Evolutionary conservation across 805 yeast species (phyloP).

Genomic region (Ogataea henricii): DNA sequence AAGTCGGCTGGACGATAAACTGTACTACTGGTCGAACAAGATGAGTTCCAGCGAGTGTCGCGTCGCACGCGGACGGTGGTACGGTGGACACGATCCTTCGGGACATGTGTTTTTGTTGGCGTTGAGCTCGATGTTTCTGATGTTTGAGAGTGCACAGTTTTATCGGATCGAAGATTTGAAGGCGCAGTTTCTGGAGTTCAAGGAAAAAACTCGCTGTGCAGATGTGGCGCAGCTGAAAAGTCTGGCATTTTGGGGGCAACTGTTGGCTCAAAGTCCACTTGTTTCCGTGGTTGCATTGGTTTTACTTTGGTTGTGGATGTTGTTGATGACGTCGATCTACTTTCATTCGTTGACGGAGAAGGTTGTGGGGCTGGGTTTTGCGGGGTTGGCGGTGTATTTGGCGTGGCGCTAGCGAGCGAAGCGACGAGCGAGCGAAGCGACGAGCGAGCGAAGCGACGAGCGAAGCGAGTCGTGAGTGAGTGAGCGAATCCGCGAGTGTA

Average conservation of each 20-base stretch:
- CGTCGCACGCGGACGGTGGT: conserved; percentile 64
- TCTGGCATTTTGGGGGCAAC: conserved; percentile 1
- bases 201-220: neutral
- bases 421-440: too few relatives aligned
- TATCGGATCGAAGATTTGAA: conserved; percentile 17
- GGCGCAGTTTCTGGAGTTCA: conserved; percentile 10
- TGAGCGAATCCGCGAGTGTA: too few relatives aligned
- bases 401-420: neutral
- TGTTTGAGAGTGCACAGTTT: conserved; percentile 54
- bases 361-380: conserved; percentile 66
- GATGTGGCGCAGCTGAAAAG: conserved; percentile 1
- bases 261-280: conserved; percentile 26
- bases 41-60: conserved; percentile 50
- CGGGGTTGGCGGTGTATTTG: conserved; percentile 49
- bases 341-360: conserved; percentile 85
- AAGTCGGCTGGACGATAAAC: conserved; percentile 4
- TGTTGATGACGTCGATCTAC: conserved; percentile 77
- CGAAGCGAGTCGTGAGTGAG: too few relatives aligned
- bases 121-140: conserved; percentile 62
- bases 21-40: conserved; percentile 21
- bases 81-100: conserved; percentile 93
- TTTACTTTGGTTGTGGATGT: conserved; percentile 81
- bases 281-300: conserved; percentile 39
- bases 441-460: too few relatives aligned
- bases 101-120: conserved; percentile 87